These are phyloP conservation scores for Clitopilus passeckerianus DNA, from an alignment of 768 basidiomycete genomes.

Conservation along the genomic window DNA sequence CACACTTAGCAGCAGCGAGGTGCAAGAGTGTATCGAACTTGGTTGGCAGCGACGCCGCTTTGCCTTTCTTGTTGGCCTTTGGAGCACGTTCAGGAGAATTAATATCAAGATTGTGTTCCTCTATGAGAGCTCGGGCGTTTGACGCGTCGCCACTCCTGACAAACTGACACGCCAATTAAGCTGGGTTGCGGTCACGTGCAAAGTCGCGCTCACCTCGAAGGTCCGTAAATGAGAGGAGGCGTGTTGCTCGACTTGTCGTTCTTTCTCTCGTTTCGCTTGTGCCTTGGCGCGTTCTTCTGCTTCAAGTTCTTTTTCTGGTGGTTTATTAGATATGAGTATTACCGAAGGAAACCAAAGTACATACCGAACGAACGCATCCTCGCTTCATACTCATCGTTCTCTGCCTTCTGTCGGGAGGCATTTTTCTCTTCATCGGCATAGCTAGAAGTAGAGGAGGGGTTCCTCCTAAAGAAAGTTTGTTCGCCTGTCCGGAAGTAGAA, in stretches of 20 bases:
- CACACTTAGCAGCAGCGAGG: conserved; percentile 26
- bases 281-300: conserved; percentile 24
- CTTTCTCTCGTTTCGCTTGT: conserved; percentile 17
- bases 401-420: conserved; percentile 17
- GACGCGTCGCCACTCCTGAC: conserved; percentile 19
- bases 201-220: conserved; percentile 18
- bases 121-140: conserved; percentile 19
- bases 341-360: not conserved
- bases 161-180: conserved; percentile 11
- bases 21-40: conserved; percentile 28
- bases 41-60: conserved; percentile 3
- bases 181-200: not conserved
- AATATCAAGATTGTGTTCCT: conserved; percentile 26
- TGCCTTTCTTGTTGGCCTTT: conserved; percentile 15
- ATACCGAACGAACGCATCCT: conserved; percentile 28
- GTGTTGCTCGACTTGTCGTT: conserved; percentile 16
- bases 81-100: conserved; percentile 20
- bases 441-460: conserved; percentile 12
- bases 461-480: not conserved
- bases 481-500: not conserved
- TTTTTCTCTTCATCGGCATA: conserved; percentile 16
- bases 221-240: conserved; percentile 19
- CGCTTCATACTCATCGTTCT: conserved; percentile 25
- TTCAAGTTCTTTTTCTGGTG: conserved; percentile 25
- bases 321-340: not conserved